phyloP scores from a whole-genome alignment of 2,329 filamentous ascomycete species.

The Claviceps pusilla region DNA sequence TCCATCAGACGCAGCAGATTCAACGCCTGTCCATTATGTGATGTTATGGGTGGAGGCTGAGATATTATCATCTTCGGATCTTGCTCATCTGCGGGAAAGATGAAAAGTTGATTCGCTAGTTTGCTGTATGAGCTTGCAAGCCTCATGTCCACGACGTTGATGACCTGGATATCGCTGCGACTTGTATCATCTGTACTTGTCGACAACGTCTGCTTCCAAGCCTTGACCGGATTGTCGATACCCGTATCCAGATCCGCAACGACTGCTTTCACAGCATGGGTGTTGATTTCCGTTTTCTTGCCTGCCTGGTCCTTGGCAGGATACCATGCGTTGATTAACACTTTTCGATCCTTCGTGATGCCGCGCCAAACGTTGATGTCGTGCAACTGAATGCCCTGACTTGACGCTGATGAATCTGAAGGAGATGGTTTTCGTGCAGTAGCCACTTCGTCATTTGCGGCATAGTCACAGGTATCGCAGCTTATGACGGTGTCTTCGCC shows the following conservation, averaged over 20 bases:
- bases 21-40: conserved; percentile 21
- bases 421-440: conserved; percentile 13
- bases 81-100: conserved; percentile 10
- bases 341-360: conserved; percentile 51
- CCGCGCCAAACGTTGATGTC: conserved; percentile 40
- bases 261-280: conserved; percentile 48
- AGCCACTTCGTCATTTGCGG: conserved; percentile 80
- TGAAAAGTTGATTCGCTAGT: conserved; percentile 12
- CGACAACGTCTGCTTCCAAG: conserved; percentile 32
- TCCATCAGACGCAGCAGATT: conserved; percentile 50
- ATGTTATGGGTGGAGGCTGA: conserved; percentile 5
- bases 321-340: conserved; percentile 57
- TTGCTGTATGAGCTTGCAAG: conserved; percentile 13
- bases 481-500: conserved; percentile 77
- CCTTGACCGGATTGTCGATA: conserved; percentile 41
- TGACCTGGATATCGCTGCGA: conserved; percentile 7
- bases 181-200: conserved; percentile 2
- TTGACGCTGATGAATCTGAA: background rate
- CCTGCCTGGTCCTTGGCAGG: conserved; percentile 21
- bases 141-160: conserved; percentile 23
- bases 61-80: background rate
- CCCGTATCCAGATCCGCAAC: conserved; percentile 56
- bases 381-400: background rate
- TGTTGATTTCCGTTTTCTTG: conserved; percentile 26
- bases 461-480: conserved; percentile 59